Base-by-base conservation (phyloP, 768 basidiomycete species). In the Gymnopilus junonius region DNA sequence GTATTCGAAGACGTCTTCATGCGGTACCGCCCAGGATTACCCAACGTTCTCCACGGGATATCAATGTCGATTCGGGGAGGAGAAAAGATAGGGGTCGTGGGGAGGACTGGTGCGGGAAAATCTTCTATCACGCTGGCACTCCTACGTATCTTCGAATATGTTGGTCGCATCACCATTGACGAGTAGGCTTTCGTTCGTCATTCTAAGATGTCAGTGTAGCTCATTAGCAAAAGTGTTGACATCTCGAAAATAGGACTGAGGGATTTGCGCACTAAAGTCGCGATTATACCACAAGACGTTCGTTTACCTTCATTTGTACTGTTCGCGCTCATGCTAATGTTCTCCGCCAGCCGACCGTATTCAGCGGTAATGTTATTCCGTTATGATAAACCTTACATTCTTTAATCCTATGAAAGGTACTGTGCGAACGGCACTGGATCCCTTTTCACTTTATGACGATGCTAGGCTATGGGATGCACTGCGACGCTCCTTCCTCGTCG, bases 21-120 rank as follows among this genome's bases (percentile, higher is more conserved):
- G 84, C 77, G 79, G 17, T 93, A 94, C 70, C 78, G 92, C 21
- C 83, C 86, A 0, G 90, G 88, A 3, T 77, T 93, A n/a, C 91
- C 91, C 0, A 82, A 84, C 14, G 91, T 93, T 3, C 79, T 94
- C 37, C 87, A 87, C 67, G 85, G 85, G 0, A 77, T 93, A 20
- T 83, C 83, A 4, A 50, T 93, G 67, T 75, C 75, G n/a, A 83
- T 93, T 46, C 74, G 77, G 2, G 84, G 83, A 0, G 87, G 88
- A 0, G 90, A 94, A 75, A 91, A 92, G 77, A 87, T 93, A 58
- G 92, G 91, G 14, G 85, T 93, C 37, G 90, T 93, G 8, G 91
- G 91, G 54, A 73, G 79, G 65, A 82, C 80, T 40, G 89, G 87
- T 1, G 85, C 86, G 0, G 87, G 86, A 21, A 86, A 87, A 69